Percentiles rank a stretch among this genome's conserved stretches.
phyloP scores from a whole-genome alignment of 768 basidiomycete genomes.

The Calocybe indica region DNA sequence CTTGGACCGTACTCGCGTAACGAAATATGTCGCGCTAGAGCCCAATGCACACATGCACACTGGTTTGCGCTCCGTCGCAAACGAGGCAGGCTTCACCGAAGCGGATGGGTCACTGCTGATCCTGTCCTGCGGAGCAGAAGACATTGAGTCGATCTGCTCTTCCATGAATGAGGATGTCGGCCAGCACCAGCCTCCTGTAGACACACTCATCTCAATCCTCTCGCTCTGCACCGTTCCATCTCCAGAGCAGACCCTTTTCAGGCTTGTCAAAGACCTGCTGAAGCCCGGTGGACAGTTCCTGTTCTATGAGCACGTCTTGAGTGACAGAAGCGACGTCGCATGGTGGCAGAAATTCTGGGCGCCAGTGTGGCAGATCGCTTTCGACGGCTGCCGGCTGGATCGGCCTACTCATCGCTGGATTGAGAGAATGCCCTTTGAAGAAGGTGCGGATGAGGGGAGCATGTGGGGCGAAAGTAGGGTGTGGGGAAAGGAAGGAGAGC shows the following conservation, averaged over 20 bases:
- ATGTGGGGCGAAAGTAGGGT: slow-evolving; percentile 43
- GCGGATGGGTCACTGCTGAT: slow-evolving; percentile 44
- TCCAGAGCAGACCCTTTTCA: slow-evolving; percentile 40
- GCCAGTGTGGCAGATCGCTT: slow-evolving; percentile 53
- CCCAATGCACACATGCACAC: slow-evolving; percentile 64
- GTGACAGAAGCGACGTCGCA: slow-evolving; percentile 43
- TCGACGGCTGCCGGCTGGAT: slow-evolving; percentile 64
- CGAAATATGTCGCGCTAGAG: slow-evolving; percentile 67
- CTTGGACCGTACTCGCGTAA: slow-evolving; percentile 47
- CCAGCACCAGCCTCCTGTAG: slow-evolving; percentile 25
- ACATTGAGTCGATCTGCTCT: slow-evolving; percentile 41
- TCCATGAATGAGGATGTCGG: slow-evolving; percentile 11
- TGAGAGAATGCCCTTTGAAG: slow-evolving; percentile 22
- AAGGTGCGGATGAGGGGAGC: slow-evolving; percentile 17
- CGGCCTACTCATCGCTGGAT: slow-evolving; percentile 48
- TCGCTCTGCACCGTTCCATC: slow-evolving; percentile 61
- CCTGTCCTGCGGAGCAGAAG: slow-evolving; percentile 60
- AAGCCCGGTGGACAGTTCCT: slow-evolving; percentile 61
- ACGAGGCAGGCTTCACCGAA: slow-evolving; percentile 39
- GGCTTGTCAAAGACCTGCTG: slow-evolving; percentile 46
- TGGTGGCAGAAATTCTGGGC: slow-evolving; percentile 76
- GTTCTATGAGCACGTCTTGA: slow-evolving; percentile 68
- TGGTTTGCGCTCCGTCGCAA: slow-evolving; percentile 43
- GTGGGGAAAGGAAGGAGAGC: slow-evolving; percentile 47
- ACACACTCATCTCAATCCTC: slow-evolving; percentile 62